Conservation (phyloP, 257 asterid species). For the Solanum tarapatanum region DNA sequence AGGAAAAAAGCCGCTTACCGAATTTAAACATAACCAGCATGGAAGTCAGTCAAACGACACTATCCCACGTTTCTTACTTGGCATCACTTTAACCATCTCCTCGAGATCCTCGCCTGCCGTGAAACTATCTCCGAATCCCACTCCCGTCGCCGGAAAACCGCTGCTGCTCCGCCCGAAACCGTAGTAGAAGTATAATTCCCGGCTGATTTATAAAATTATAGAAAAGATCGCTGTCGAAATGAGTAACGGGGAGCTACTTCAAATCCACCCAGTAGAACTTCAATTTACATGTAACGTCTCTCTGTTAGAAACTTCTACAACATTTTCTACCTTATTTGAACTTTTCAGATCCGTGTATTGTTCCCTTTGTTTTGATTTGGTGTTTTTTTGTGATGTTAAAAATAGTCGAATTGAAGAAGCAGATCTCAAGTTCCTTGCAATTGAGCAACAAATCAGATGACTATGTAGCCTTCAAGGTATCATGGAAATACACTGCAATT, state of each 20-base stretch:
- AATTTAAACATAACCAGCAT: background rate
- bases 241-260: conserved; percentile 17
- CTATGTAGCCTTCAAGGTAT: conserved; percentile 76
- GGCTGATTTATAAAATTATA: background rate
- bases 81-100: background rate
- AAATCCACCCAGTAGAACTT: conserved; percentile 17
- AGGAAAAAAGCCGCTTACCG: background rate
- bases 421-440: conserved; percentile 57
- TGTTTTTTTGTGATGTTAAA: background rate
- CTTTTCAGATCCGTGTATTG: conserved; percentile 18
- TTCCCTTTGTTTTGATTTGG: background rate
- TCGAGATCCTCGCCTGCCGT: background rate
- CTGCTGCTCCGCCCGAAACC: background rate
- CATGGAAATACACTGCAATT: background rate
- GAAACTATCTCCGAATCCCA: background rate
- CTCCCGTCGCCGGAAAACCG: conserved; percentile 6
- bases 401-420: conserved; percentile 78
- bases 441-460: conserved; percentile 51
- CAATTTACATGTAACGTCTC: conserved; percentile 20
- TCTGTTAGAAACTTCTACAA: conserved; percentile 26
- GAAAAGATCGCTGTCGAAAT: background rate
- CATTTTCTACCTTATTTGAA: background rate
- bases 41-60: background rate
- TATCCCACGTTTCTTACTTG: conserved; percentile 2
- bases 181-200: background rate